phyloP scores from a whole-genome alignment of 2,329 filamentous ascomycete genomes.

The Phaeosphaeriaceae sp. region DNA sequence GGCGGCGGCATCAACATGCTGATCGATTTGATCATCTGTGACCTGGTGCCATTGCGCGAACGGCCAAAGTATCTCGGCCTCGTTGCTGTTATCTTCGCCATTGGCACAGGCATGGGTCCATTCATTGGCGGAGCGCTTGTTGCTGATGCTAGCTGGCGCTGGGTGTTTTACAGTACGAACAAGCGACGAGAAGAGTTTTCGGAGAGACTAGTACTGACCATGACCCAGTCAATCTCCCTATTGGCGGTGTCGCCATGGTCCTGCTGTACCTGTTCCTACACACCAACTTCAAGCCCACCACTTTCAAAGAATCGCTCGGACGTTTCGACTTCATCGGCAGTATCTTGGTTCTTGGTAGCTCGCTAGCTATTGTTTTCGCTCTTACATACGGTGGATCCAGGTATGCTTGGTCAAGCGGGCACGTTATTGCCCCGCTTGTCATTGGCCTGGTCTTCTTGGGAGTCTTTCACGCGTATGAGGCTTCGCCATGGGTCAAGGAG shows the following conservation, averaged over 20 bases:
- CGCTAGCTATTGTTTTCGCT: slow-evolving; percentile 50
- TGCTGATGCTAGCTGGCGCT: background rate
- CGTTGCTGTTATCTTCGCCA: background rate
- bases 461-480: slow-evolving; percentile 48
- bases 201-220: no score
- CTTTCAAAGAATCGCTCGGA: background rate
- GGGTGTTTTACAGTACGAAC: slow-evolving; percentile 23
- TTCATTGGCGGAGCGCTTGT: background rate
- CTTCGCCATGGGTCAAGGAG: slow-evolving; percentile 22
- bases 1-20: slow-evolving; percentile 56
- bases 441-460: slow-evolving; percentile 50
- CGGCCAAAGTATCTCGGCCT: slow-evolving; percentile 33
- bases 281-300: slow-evolving; percentile 40
- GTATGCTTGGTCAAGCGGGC: slow-evolving; percentile 50
- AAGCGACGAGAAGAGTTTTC: no score
- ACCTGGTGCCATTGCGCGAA: slow-evolving; percentile 56
- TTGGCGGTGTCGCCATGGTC: slow-evolving; percentile 27
- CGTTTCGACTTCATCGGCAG: slow-evolving; percentile 54
- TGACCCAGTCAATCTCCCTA: slow-evolving; percentile 27
- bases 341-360: slow-evolving; percentile 48
- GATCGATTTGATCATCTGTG: slow-evolving; percentile 49
- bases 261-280: slow-evolving; percentile 44
- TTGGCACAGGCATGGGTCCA: background rate
- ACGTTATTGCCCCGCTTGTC: slow-evolving; percentile 52
- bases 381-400: slow-evolving; percentile 53